Conservation (phyloP, 371 early-diverging fungal genomes). For the Mortierella sp. region DNA sequence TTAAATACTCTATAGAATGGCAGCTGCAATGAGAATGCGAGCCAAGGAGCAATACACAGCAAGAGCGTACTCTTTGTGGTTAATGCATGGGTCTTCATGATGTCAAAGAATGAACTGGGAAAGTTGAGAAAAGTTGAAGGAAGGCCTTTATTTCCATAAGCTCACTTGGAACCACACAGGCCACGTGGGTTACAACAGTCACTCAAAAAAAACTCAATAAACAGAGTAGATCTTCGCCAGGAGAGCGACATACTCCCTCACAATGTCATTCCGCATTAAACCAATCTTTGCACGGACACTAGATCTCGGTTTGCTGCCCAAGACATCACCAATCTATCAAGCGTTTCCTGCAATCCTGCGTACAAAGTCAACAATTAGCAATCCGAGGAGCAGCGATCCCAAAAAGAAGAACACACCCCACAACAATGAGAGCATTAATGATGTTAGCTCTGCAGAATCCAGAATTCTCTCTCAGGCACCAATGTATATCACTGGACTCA, state of each 20-base stretch:
- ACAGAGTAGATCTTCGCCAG: neutral
- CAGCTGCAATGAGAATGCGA: slow-evolving; percentile 22
- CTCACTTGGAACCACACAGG: neutral
- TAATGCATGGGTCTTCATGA: slow-evolving; percentile 22
- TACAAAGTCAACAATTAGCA: slow-evolving; percentile 25
- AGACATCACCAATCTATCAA: slow-evolving; percentile 32
- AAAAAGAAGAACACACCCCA: slow-evolving; percentile 10
- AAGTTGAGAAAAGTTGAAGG: neutral
- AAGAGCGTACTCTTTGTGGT: slow-evolving; percentile 1
- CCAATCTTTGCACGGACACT: slow-evolving; percentile 15
- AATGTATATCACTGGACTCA: slow-evolving; percentile 60
- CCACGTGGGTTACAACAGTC: slow-evolving; percentile 16
- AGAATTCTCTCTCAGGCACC: slow-evolving; percentile 23
- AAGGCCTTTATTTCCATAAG: neutral
- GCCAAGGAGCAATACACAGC: slow-evolving; percentile 19
- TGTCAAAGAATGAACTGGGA: neutral
- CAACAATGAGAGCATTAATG: neutral
- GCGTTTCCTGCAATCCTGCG: slow-evolving; percentile 34
- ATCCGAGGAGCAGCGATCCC: slow-evolving; percentile 11
- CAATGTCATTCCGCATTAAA: slow-evolving; percentile 25
- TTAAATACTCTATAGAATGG: slow-evolving; percentile 14
- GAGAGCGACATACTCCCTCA: neutral
- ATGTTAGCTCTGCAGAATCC: neutral
- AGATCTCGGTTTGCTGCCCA: slow-evolving; percentile 43
- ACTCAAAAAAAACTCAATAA: neutral